These are phyloP conservation scores for Cicer judaicum DNA, from an alignment of 306 rosid genomes.

Conservation along the genomic window DNA sequence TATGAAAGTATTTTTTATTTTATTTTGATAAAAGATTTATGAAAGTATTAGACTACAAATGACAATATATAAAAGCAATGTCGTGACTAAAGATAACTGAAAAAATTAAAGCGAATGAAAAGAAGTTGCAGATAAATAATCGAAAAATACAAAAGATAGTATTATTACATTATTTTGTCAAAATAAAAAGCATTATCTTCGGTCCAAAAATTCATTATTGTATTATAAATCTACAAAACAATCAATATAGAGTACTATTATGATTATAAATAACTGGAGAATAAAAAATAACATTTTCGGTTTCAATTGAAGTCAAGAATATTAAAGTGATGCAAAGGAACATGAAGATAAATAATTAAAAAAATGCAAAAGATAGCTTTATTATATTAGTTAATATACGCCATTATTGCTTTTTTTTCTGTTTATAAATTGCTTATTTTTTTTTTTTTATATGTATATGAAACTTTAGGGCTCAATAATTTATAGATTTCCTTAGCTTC, in stretches of 20 bases:
- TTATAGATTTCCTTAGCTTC: constrained; percentile 19
- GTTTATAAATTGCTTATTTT: no score
- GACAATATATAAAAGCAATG: background rate
- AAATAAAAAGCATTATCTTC: background rate
- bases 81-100: no score
- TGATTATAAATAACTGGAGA: background rate
- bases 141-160: background rate
- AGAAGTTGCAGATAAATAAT: background rate
- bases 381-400: background rate
- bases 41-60: background rate
- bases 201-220: no score
- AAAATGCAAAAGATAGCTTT: background rate
- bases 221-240: no score
- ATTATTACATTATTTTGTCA: background rate
- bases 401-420: background rate
- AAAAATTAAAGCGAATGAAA: no score
- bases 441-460: background rate
- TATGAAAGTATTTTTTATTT: background rate
- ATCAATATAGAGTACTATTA: no score
- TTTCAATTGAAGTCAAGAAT: background rate
- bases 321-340: background rate
- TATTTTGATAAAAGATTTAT: background rate
- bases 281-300: background rate
- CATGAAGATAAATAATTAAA: background rate
- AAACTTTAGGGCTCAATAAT: constrained; percentile 30